Conservation (phyloP, 1,284 basidiomycete species). For the Ustilago vetiveriae region DNA sequence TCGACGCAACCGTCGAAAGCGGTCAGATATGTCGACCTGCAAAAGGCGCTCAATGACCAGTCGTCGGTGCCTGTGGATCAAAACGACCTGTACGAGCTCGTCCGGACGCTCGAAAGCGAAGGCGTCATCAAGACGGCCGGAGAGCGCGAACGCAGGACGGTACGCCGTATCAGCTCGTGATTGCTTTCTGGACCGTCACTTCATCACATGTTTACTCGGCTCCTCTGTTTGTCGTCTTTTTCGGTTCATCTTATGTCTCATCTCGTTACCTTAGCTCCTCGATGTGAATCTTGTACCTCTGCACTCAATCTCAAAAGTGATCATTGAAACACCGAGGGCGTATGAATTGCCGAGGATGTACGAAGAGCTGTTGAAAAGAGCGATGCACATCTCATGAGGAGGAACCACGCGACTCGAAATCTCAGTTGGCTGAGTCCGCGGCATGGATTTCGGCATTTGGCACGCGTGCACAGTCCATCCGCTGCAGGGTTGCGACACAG, state of each 20-base stretch:
- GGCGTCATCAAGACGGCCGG: slow-evolving; percentile 60
- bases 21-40: slow-evolving; percentile 61
- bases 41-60: slow-evolving; percentile 60
- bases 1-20: slow-evolving; percentile 42
- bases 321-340: neutral
- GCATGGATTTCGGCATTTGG: neutral
- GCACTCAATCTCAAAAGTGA: slow-evolving; percentile 1
- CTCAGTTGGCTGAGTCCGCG: neutral
- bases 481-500: slow-evolving; percentile 1
- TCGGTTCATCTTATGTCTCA: neutral
- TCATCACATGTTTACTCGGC: neutral
- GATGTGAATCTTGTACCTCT: slow-evolving; percentile 1
- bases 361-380: neutral
- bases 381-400: neutral
- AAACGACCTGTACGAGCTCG: slow-evolving; percentile 57
- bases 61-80: slow-evolving; percentile 58
- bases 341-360: neutral
- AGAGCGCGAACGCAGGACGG: slow-evolving; percentile 61
- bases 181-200: neutral
- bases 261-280: neutral
- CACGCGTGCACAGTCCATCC: slow-evolving; percentile 24
- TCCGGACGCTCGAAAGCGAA: slow-evolving; percentile 58
- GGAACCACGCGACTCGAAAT: neutral
- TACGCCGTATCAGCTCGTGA: slow-evolving; percentile 54
- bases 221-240: neutral